phyloP scores from a whole-genome alignment of 306 rosid genomes.

The Malus sieversii region DNA sequence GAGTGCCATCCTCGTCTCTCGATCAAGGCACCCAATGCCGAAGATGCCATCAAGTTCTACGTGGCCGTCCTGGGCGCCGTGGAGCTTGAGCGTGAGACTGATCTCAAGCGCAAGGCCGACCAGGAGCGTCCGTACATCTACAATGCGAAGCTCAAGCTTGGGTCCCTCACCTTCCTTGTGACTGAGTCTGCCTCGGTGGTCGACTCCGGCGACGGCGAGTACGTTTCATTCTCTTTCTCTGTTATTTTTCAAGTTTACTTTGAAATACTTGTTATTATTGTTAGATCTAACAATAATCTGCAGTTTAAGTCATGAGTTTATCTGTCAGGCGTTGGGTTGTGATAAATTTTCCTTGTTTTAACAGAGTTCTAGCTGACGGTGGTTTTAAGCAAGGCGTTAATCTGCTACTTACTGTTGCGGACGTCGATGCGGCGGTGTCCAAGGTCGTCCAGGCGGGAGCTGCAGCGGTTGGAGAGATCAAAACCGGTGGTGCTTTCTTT shows the following conservation, averaged over 20 bases:
- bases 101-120: conserved; percentile 82
- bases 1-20: background rate
- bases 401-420: conserved; percentile 42
- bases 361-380: background rate
- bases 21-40: conserved; percentile 49
- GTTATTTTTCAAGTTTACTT: background rate
- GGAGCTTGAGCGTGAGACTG: conserved; percentile 43
- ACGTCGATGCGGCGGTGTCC: conserved; percentile 38
- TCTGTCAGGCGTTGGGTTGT: background rate
- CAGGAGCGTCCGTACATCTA: conserved; percentile 60
- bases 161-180: conserved; percentile 39
- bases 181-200: conserved; percentile 25
- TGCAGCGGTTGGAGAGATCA: conserved; percentile 26
- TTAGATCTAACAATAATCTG: background rate
- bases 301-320: no score
- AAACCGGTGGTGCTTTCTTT: background rate
- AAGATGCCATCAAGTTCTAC: conserved; percentile 68
- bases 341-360: background rate
- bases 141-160: conserved; percentile 56
- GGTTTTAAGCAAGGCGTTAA: background rate
- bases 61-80: conserved; percentile 69
- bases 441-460: conserved; percentile 67
- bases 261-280: background rate
- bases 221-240: background rate
- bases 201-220: conserved; percentile 31